Base-by-base conservation (phyloP, 2,329 filamentous ascomycete species). In the Pseudogymnoascus sp. region DNA sequence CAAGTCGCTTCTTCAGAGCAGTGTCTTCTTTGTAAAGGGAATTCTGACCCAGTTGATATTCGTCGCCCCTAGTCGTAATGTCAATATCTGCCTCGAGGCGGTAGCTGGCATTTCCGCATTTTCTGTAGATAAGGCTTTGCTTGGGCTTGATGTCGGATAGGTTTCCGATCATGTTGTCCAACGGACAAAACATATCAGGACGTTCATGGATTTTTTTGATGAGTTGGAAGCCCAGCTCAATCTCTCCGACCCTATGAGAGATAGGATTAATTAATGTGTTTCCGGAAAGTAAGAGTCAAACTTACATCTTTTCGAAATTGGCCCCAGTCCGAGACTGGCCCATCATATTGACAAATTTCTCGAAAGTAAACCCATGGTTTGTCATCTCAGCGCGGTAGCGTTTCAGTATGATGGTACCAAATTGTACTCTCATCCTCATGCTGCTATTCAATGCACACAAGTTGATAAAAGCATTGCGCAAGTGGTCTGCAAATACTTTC, bases 391-490 rank as follows among this genome's bases (percentile, higher is more conserved):
- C 62, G 10, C 60, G 66, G 45, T 65, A 71, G 10, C 64, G 60
- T 13, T 29, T 63, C 1, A 73, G 59, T 31, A 65, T 60, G 7
- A 69, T 35, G 40, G 69, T 65, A 13, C 71, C 72, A 61, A 72
- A 72, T 33, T 70, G 65, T 6, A 73, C 64, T 18, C 72, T 66
- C 69, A 73, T 71, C 35, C 66, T 64, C 69, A 72, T 71, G 65
- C 67, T 66, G 27, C 62, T 64, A 33, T 67, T 69, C 3, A 70
- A 29, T 12, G 65, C 63, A 31, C 66, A 66, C 7, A 72, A 64
- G 4, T 48, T 58, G 29, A 60, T 64, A 1, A 71, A 37, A 48
- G 64, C 62, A 36, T 64, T 64, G 1, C 52, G 58, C 12, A 72
- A 40, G n/a, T 67, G 66, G 1, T 64, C 36, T 31, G 65, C 29